A percentile compares a stretch with the other conserved stretches of the same genome.
These are phyloP conservation scores for Colletotrichum tropicicola DNA, from an alignment of 2,329 filamentous ascomycete genomes.

Conservation along the genomic window DNA sequence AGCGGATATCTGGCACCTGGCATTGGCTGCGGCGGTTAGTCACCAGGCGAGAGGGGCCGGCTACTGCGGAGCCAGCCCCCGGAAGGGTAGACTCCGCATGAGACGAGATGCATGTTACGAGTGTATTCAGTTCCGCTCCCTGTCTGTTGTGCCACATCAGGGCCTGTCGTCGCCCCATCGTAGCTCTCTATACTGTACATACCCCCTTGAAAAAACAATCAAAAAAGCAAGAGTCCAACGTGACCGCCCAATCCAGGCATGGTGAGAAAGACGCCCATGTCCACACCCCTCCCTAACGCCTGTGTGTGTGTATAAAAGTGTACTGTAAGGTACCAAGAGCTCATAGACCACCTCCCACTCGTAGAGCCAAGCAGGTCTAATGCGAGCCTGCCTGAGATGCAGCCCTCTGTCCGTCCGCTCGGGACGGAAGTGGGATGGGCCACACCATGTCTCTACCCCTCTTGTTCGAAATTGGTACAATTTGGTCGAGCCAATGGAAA, in stretches of 20 bases:
- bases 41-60: not conserved
- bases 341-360: not conserved
- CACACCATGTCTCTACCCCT: not conserved
- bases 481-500: conserved; percentile 7
- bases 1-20: not conserved
- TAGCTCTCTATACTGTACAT: not conserved
- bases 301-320: not conserved
- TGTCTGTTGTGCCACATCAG: not conserved
- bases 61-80: not conserved
- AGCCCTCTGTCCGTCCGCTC: not conserved
- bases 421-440: not conserved
- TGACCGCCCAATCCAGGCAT: conserved; percentile 1
- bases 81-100: not conserved
- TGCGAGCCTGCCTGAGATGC: not conserved
- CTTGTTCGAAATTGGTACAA: not conserved
- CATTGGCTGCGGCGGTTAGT: conserved; percentile 1
- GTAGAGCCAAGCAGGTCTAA: not conserved
- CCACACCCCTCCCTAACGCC: not conserved
- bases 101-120: not conserved
- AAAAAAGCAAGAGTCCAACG: not conserved
- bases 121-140: not conserved
- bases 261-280: not conserved
- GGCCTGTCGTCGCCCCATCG: not conserved
- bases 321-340: not conserved
- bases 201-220: not conserved